Evolutionary conservation across 306 rosid species (phyloP).

Genomic region (Prosopis cineraria): DNA sequence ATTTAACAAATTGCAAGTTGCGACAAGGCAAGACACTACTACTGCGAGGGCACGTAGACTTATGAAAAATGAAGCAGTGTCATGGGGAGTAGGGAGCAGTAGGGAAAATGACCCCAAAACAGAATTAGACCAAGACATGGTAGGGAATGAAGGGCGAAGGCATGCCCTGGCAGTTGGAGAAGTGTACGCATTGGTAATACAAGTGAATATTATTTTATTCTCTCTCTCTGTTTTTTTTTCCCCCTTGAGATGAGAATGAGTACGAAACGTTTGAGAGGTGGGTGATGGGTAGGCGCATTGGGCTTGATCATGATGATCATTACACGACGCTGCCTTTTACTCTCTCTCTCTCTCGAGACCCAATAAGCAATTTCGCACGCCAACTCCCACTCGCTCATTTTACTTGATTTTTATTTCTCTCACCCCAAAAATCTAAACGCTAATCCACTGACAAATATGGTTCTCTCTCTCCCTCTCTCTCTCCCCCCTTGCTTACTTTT

Average conservation of each 20-base stretch:
- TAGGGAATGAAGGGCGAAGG: constrained; percentile 41
- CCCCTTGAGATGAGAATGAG: background rate
- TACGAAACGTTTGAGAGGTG: constrained; percentile 17
- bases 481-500: constrained; percentile 65
- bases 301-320: constrained; percentile 63
- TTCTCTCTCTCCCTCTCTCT: constrained; percentile 54
- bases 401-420: background rate
- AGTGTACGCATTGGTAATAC: constrained; percentile 55
- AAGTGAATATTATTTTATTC: constrained; percentile 18
- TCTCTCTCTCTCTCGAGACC: constrained; percentile 44
- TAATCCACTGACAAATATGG: constrained; percentile 60
- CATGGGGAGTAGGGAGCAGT: background rate
- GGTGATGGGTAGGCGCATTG: no score
- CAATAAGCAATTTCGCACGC: constrained; percentile 80
- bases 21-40: constrained; percentile 38
- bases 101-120: background rate
- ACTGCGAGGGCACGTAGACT: constrained; percentile 38
- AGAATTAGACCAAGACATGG: background rate
- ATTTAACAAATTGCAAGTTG: constrained; percentile 17
- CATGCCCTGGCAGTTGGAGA: constrained; percentile 76
- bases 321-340: constrained; percentile 87
- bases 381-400: constrained; percentile 73
- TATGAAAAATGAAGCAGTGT: constrained; percentile 36
- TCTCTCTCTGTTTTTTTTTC: background rate
- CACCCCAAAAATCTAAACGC: constrained; percentile 56